phyloP scores from a whole-genome alignment of 768 basidiomycete genomes.

The Leccinum rimulosum region DNA sequence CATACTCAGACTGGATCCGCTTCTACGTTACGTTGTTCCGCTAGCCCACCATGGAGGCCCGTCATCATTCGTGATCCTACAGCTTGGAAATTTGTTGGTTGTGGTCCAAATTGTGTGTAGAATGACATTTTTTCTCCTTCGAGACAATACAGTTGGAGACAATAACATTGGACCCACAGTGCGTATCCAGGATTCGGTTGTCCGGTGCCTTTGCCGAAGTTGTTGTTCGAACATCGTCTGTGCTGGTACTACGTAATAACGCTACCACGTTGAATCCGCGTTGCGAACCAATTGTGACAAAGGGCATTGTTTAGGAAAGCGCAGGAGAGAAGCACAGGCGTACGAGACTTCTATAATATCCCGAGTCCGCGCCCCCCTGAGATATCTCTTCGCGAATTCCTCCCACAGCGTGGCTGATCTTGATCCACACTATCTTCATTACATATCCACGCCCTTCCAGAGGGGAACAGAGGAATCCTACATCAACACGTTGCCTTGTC shows the following conservation, averaged over 20 bases:
- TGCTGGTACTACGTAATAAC: slow-evolving; percentile 24
- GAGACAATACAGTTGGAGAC: slow-evolving; percentile 11
- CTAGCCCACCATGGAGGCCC: slow-evolving; percentile 14
- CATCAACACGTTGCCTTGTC: slow-evolving; percentile 36
- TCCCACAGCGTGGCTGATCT: slow-evolving; percentile 26
- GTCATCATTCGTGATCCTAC: slow-evolving; percentile 24
- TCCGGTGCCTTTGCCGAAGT: slow-evolving; percentile 11
- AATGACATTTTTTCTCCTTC: background rate
- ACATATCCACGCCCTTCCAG: slow-evolving; percentile 27
- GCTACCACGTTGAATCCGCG: slow-evolving; percentile 25
- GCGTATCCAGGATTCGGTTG: slow-evolving; percentile 6
- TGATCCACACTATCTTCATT: slow-evolving; percentile 31
- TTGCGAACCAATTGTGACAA: slow-evolving; percentile 1
- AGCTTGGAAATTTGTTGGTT: slow-evolving; percentile 7
- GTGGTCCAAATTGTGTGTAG: background rate
- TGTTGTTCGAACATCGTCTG: slow-evolving; percentile 9
- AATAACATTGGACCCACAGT: slow-evolving; percentile 16
- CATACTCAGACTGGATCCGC: slow-evolving; percentile 4
- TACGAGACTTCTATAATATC: slow-evolving; percentile 11
- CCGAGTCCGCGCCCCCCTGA: slow-evolving; percentile 19
- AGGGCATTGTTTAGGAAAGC: background rate
- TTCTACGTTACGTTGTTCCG: slow-evolving; percentile 20
- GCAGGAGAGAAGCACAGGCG: background rate
- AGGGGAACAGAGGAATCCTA: slow-evolving; percentile 14
- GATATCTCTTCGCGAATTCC: slow-evolving; percentile 9